Evolutionary conservation across 345 rosid genomes (phyloP), one percentile per base, ranked within the genome.

Genomic region (Psidium guajava): DNA sequence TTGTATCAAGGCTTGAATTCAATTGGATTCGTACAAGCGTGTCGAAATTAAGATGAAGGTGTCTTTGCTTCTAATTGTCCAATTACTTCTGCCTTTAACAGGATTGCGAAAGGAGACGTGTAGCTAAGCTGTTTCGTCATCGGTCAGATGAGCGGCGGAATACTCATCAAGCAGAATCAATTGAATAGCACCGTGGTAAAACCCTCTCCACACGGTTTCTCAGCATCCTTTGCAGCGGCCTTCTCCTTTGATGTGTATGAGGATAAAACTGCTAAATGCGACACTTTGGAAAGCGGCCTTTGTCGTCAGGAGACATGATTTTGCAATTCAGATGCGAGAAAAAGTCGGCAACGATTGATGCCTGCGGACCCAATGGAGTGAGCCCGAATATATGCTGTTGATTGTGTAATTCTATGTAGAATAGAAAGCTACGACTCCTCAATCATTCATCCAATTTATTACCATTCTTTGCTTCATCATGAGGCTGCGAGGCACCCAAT

Each of bases 31-130:
- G 12, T 36, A 69, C 24, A 36, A 32, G 47, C 0, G 1, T 69
- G 47, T 69, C 12, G 24, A 64, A 64, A 64, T 32, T 16, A 42
- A 32, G 77, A 64, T 6, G 44, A 16, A 16, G 77, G 32, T 64
- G 77, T 64, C 44, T 11, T 42, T 32, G 44, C 44, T 32, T 64
- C 77, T 69, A 69, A 69, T 69, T 8, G 77, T 69, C 47, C 77
- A 32, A 69, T 69, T 8, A 32, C 77, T 85, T 11, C 9, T 53
- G 10, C 40, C 42, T 83, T 88, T 55, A 24, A 40, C 94, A 96
- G 99, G 99, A 97, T 86, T 97, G 99, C 83, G 99, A 97, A 89
- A 94, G 99, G 90, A 93, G 99, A 90, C 90, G 91, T 21, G 84
- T 97, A 84, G 95, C 98, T 2, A 97, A 97, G 91, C 87, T 95